Base-by-base conservation (phyloP, 2,329 filamentous ascomycete genomes). In the Lachnellula subtilissima region DNA sequence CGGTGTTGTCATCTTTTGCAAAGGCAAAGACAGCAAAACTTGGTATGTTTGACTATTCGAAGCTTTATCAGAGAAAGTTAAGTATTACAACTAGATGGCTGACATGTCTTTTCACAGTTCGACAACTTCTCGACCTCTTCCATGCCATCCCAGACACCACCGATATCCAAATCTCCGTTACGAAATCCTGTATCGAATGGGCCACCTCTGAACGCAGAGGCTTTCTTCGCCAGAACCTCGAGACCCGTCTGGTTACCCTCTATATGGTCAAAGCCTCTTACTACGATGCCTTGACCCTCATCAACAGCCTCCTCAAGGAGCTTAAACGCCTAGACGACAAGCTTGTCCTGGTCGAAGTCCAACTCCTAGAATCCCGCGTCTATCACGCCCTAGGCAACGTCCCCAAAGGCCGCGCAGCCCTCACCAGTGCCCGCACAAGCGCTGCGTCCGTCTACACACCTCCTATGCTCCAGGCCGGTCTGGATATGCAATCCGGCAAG, bases 131-230 rank as follows among this genome's bases (percentile, higher is more conserved):
- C 73, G 94, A 99, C 74, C 86, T 97, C 73, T 94, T 97, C 80
- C 85, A 89, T 68, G 84, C 88, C 69, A 97, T 97, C 67, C 94
- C 95, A 69, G 88, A 97, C 76, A 94, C 91, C 67, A 88, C 88
- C 78, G 94, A 99, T 72, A 89, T 87, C 71, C 94, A 99, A 78
- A 91, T 96, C 73, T 78, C 86, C 72, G 91, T 97, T 68, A 99
- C 94, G 70, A 96, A 96, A 76, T 96, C 94, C 76, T 97, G 91
- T 78, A 99, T 99, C 85, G 93, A 97, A 77, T 99, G 94, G 94
- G 94, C 94, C 49, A 90, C 93, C 53, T 89, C 90, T 52, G 91
- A 97, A 78, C 89, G 92, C 67, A 88, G 94, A 70, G 90, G 91
- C 58, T 99, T 99, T 81, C 84, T 99, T 66, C 91, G 94, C 65